A percentile compares a stretch with the other conserved stretches of the same genome.
phyloP scores from a whole-genome alignment of 75 land plant genomes.

The Cunninghamia lanceolata region DNA sequence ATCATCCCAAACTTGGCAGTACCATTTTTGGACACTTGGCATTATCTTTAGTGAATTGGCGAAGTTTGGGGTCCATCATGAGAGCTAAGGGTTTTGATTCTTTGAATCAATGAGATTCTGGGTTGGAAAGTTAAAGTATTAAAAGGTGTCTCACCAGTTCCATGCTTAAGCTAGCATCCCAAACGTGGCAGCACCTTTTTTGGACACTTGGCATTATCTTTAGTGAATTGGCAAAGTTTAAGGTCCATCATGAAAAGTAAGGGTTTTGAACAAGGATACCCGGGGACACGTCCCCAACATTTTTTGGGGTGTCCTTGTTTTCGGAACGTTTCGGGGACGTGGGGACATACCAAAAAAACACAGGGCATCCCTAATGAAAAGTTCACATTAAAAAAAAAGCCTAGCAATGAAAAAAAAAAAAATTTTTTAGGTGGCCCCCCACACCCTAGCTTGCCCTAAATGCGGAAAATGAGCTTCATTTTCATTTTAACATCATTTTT shows the following conservation, averaged over 20 bases:
- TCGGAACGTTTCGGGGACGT: no score
- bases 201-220: background rate
- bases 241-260: background rate
- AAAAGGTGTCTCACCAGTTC: background rate
- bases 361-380: no score
- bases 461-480: no score
- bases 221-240: background rate
- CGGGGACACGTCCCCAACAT: no score
- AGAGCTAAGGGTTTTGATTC: background rate
- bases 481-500: no score
- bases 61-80: background rate
- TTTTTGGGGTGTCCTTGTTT: no score
- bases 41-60: background rate
- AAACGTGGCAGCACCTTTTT: background rate
- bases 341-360: no score
- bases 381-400: no score
- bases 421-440: no score
- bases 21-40: background rate
- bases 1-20: background rate
- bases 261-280: no score
- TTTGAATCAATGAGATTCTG: background rate
- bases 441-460: no score
- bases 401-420: no score
- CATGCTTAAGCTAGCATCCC: background rate
- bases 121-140: background rate